Percentiles rank a stretch among this genome's conserved stretches.
These are phyloP conservation scores for Brassica rapa DNA, from an alignment of 345 rosid genomes.

Conservation along the genomic window DNA sequence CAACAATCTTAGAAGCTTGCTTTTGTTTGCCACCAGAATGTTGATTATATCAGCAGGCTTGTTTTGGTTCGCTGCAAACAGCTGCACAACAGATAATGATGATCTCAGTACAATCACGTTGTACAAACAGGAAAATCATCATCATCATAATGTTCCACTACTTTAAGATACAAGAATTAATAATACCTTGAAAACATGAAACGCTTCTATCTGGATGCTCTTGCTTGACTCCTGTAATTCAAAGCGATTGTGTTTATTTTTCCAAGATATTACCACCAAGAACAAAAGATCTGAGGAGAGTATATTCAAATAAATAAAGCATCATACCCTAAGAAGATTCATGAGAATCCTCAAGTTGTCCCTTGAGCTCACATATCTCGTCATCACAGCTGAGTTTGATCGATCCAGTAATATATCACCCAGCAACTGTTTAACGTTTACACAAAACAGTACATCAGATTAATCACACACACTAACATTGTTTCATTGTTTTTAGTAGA, in stretches of 20 bases:
- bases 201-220: conserved; percentile 96
- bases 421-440: conserved; percentile 57
- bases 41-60: conserved; percentile 65
- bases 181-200: conserved; percentile 93
- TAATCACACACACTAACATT: background rate
- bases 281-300: background rate
- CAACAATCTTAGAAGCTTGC: conserved; percentile 80
- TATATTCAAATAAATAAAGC: conserved; percentile 12
- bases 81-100: conserved; percentile 40
- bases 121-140: background rate
- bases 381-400: conserved; percentile 81
- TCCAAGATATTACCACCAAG: conserved; percentile 3
- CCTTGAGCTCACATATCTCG: conserved; percentile 84
- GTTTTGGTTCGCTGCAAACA: conserved; percentile 80
- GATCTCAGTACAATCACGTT: conserved; percentile 18
- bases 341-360: conserved; percentile 89
- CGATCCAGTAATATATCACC: conserved; percentile 90
- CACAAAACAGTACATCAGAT: conserved; percentile 9
- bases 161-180: background rate
- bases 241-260: background rate
- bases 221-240: conserved; percentile 85
- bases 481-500: background rate
- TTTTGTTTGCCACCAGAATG: conserved; percentile 65
- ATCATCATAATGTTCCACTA: background rate
- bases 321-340: conserved; percentile 86